Evolutionary conservation across 202 grass and related monocot species (phyloP).

Genomic region (Alloteropsis angusta): DNA sequence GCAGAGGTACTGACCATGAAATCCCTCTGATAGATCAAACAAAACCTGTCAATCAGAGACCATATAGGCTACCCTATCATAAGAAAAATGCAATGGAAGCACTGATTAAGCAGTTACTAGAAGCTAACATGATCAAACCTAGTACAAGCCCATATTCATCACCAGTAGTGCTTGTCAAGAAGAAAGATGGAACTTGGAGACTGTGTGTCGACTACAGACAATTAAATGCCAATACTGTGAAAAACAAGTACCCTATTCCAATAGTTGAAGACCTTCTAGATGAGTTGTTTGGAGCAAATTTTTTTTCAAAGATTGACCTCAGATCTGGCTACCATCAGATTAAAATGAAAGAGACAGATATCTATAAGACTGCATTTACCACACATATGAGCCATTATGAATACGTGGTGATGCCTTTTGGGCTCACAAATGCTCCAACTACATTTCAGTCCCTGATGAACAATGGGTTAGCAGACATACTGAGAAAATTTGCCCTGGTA

Average conservation of each 20-base stretch:
- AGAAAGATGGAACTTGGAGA: too few species aligned
- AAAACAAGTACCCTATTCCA: too few species aligned
- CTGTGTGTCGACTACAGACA: too few species aligned
- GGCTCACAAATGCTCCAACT: background rate
- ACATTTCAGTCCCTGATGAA: background rate
- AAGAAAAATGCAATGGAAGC: background rate
- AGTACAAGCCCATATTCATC: too few species aligned
- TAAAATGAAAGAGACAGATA: background rate
- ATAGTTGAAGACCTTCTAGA: too few species aligned
- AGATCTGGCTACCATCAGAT: background rate
- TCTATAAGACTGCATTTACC: background rate
- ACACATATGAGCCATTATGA: background rate
- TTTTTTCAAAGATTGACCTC: background rate
- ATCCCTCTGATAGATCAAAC: rapidly evolving
- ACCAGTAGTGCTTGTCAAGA: too few species aligned
- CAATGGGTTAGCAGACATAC: rapidly evolving
- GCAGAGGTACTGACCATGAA: background rate
- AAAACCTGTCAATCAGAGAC: background rate
- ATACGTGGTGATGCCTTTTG: background rate
- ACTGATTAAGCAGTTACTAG: background rate
- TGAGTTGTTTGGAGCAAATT: too few species aligned
- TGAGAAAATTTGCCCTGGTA: background rate
- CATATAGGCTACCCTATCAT: background rate
- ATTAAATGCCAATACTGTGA: too few species aligned
- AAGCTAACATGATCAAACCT: background rate